Evolutionary conservation across 2,329 filamentous ascomycete species (phyloP).

Genomic region (Calonectria hongkongensis): DNA sequence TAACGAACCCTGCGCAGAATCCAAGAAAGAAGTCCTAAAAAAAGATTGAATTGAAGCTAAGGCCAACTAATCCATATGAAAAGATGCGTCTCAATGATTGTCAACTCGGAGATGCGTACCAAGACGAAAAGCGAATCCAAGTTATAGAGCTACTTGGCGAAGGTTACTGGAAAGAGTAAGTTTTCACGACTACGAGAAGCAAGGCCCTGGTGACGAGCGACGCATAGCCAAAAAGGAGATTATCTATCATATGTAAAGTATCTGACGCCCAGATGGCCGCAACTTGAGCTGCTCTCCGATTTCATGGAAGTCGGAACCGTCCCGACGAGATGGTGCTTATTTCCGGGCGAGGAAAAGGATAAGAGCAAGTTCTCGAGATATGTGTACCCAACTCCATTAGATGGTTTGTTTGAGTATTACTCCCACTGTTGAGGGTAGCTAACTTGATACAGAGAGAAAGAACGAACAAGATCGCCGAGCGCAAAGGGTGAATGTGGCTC

Average conservation of each 20-base stretch:
- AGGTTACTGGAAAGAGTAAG: neutral
- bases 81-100: conserved; percentile 7
- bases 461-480: neutral
- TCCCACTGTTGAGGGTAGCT: neutral
- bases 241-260: neutral
- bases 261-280: conserved; percentile 7
- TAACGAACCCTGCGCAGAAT: no score
- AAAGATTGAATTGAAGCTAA: neutral
- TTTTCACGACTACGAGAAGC: no score
- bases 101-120: conserved; percentile 14
- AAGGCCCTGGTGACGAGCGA: neutral
- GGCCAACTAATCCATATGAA: neutral
- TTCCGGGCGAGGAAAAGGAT: neutral
- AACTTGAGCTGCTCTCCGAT: neutral
- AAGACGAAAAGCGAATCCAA: neutral
- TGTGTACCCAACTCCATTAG: neutral
- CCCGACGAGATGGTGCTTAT: conserved; percentile 2
- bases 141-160: neutral
- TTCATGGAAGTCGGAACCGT: conserved; percentile 9
- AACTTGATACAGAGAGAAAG: neutral
- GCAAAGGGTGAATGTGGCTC: neutral
- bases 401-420: neutral
- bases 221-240: neutral
- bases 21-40: no score
- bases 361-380: neutral